These are phyloP conservation scores for Gastrolobium bilobum DNA, from an alignment of 306 rosid species.

Conservation along the genomic window DNA sequence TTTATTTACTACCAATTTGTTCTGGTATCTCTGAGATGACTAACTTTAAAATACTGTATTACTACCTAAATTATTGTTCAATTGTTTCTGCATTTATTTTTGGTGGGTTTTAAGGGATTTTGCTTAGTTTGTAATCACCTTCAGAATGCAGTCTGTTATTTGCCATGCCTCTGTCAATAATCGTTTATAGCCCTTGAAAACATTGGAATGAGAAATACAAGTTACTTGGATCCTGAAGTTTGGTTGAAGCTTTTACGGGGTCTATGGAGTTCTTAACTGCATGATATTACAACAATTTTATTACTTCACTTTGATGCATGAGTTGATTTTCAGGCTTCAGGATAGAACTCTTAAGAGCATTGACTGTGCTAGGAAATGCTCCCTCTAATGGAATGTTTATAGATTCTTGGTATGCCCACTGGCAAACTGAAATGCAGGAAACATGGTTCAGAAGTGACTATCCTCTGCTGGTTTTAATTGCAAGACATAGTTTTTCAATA, in stretches of 20 bases:
- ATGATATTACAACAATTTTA: no score
- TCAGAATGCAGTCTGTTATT: neutral
- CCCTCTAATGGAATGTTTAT: no score
- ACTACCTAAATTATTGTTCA: conserved; percentile 37
- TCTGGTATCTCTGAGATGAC: conserved; percentile 63
- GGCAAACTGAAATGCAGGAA: no score
- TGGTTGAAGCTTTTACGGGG: conserved; percentile 2
- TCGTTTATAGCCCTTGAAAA: neutral
- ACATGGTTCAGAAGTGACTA: no score
- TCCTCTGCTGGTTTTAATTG: no score
- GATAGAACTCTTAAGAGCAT: conserved; percentile 71
- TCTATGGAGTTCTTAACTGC: neutral
- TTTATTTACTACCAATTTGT: conserved; percentile 70
- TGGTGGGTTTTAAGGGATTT: conserved; percentile 22
- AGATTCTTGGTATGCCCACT: no score
- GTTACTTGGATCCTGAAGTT: neutral
- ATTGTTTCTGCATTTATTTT: conserved; percentile 21
- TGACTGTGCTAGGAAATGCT: no score
- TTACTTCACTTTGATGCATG: conserved; percentile 16
- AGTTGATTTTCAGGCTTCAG: conserved; percentile 71
- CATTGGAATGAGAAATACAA: conserved; percentile 5
- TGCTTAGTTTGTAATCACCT: conserved; percentile 27
- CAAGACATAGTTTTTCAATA: no score
- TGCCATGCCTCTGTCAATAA: neutral
- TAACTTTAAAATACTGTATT: conserved; percentile 72